Conservation (phyloP, 257 asterid genomes). For the Solanum acaule region DNA sequence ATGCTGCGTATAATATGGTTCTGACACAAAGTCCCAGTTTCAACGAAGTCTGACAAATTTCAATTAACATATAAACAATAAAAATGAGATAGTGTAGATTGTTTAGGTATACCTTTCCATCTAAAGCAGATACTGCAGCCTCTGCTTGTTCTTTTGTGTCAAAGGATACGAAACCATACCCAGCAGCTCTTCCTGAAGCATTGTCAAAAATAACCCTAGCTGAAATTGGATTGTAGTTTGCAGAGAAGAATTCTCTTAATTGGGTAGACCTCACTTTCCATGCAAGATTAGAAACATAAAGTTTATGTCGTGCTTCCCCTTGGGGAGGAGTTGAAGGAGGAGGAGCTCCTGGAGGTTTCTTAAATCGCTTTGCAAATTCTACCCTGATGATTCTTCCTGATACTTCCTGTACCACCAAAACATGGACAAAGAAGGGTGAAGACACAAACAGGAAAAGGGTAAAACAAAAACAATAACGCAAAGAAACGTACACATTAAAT, state of each 20-base stretch:
- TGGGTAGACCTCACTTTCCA: constrained; percentile 83
- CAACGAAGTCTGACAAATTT: not conserved
- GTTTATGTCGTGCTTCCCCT: constrained; percentile 41
- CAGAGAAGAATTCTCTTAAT: constrained; percentile 62
- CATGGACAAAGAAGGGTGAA: not conserved
- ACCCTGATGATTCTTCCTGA: constrained; percentile 67
- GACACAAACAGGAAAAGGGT: not conserved
- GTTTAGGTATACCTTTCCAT: constrained; percentile 53
- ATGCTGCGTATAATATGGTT: too few species aligned
- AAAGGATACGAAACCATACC: constrained; percentile 82
- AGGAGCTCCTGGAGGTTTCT: constrained; percentile 40
- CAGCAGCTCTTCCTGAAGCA: constrained; percentile 72
- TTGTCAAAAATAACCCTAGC: constrained; percentile 61
- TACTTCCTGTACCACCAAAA: constrained; percentile 47
- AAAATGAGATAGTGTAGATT: not conserved
- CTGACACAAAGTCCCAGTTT: not conserved
- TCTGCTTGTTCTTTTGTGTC: constrained; percentile 80
- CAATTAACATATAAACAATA: not conserved
- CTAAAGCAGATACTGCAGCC: constrained; percentile 51
- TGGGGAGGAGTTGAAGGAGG: constrained; percentile 24
- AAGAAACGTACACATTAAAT: not conserved
- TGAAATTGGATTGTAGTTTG: constrained; percentile 52
- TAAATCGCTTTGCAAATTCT: constrained; percentile 60
- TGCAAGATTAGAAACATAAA: constrained; percentile 73
- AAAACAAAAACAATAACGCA: not conserved